Percentiles rank a stretch among this genome's conserved stretches.
Evolutionary conservation across 2,329 filamentous ascomycete genomes (phyloP).

Genomic region (Alternaria panax): DNA sequence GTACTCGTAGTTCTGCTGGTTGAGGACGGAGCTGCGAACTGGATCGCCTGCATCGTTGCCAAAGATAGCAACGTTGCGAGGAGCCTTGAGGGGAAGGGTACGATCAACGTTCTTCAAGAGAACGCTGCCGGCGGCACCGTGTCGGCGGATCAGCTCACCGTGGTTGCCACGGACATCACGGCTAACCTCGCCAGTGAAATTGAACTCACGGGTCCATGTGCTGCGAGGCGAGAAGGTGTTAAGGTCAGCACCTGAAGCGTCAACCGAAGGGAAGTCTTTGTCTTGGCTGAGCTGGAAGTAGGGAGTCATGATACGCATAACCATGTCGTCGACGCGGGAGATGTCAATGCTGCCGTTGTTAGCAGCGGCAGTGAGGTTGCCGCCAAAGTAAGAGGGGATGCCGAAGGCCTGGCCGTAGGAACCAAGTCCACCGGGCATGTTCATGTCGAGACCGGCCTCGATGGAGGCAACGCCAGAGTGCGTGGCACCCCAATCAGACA

Average conservation of each 20-base stretch:
- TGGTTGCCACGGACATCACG: slow-evolving; percentile 54
- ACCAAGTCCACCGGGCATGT: slow-evolving; percentile 50
- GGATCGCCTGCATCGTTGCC: slow-evolving; percentile 57
- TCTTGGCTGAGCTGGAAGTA: slow-evolving; percentile 56
- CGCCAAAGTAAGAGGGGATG: slow-evolving; percentile 54
- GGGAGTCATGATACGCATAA: slow-evolving; percentile 54
- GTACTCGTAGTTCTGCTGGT: slow-evolving; percentile 44
- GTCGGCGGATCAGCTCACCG: slow-evolving; percentile 49
- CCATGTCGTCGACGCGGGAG: slow-evolving; percentile 57
- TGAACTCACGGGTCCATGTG: slow-evolving; percentile 45
- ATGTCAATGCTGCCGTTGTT: slow-evolving; percentile 53
- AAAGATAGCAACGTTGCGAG: slow-evolving; percentile 58
- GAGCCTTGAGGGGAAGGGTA: slow-evolving; percentile 61
- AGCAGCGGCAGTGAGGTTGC: slow-evolving; percentile 49
- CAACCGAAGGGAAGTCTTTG: slow-evolving; percentile 49
- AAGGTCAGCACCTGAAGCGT: slow-evolving; percentile 40
- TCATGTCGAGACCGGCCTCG: slow-evolving; percentile 59
- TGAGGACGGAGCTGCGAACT: slow-evolving; percentile 55
- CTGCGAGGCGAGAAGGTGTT: slow-evolving; percentile 52
- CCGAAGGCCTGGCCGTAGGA: slow-evolving; percentile 41
- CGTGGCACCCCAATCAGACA: slow-evolving; percentile 57
- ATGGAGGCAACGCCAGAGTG: slow-evolving; percentile 53
- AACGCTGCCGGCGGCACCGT: slow-evolving; percentile 52
- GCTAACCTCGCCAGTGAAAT: slow-evolving; percentile 43
- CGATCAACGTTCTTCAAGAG: slow-evolving; percentile 59